phyloP scores from a whole-genome alignment of 2,329 filamentous ascomycete genomes.

The Neophaeococcomyces aloes region DNA sequence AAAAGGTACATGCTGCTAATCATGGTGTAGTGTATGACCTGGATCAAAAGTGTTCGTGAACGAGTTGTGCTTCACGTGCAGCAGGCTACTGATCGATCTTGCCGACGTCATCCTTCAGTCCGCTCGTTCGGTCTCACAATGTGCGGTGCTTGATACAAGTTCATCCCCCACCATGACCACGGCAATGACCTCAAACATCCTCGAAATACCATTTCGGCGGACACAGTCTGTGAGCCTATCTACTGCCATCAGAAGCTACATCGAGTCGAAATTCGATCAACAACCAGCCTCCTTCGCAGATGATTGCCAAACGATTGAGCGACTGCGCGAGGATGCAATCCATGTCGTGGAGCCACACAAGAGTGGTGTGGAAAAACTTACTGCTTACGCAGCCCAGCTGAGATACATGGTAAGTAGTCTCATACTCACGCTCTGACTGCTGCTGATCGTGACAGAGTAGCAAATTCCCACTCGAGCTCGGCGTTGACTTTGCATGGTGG shows the following conservation, averaged over 20 bases:
- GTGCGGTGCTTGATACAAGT: too few relatives aligned
- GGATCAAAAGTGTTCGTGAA: too few relatives aligned
- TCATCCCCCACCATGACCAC: neutral
- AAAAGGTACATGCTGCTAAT: too few relatives aligned
- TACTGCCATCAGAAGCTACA: slow-evolving; percentile 81
- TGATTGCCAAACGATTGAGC: slow-evolving; percentile 78
- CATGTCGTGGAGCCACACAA: slow-evolving; percentile 79
- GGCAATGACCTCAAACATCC: slow-evolving; percentile 33
- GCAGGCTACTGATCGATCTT: too few relatives aligned
- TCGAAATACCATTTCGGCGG: slow-evolving; percentile 78
- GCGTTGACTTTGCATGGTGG: slow-evolving; percentile 94
- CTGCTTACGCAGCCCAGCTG: slow-evolving; percentile 82
- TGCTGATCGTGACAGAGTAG: slow-evolving; percentile 26
- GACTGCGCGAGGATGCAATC: slow-evolving; percentile 72
- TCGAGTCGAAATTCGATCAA: slow-evolving; percentile 96
- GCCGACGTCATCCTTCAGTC: too few relatives aligned
- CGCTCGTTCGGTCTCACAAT: too few relatives aligned
- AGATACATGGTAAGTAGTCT: slow-evolving; percentile 66
- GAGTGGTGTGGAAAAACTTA: slow-evolving; percentile 78
- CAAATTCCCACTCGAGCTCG: slow-evolving; percentile 86
- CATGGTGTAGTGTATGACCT: too few relatives aligned
- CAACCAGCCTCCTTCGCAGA: slow-evolving; percentile 92
- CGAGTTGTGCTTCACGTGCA: too few relatives aligned
- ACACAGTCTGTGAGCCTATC: slow-evolving; percentile 70
- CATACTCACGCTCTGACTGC: too few relatives aligned